These are phyloP conservation scores for Solidago caesia DNA, from an alignment of 129 eudicot genomes.

Conservation along the genomic window DNA sequence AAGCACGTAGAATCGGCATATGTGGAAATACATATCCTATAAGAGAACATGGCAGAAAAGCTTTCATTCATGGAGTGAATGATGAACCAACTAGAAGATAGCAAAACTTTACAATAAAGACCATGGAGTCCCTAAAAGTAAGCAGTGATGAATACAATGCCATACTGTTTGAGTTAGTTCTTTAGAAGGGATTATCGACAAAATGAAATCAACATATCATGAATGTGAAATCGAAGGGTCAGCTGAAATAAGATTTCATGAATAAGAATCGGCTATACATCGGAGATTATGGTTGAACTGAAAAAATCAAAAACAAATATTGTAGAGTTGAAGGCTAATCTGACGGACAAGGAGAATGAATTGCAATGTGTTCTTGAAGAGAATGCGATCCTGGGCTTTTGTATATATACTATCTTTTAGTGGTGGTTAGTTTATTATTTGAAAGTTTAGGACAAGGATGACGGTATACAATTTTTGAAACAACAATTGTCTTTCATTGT, in stretches of 20 bases:
- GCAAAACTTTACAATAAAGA: constrained; percentile 61
- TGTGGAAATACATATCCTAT: constrained; percentile 47
- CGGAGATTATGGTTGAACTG: constrained; percentile 51
- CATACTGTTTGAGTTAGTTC: constrained; percentile 54
- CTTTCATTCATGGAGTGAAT: constrained; percentile 51
- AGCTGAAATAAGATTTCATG: constrained; percentile 1
- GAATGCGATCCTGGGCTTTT: constrained; percentile 43
- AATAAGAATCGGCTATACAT: constrained; percentile 45
- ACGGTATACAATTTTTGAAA: too few relatives aligned
- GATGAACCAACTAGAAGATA: constrained; percentile 56
- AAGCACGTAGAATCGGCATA: constrained; percentile 42
- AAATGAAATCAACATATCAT: constrained; percentile 33
- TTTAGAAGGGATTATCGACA: constrained; percentile 58
- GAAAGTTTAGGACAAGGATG: too few relatives aligned
- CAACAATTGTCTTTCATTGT: too few relatives aligned
- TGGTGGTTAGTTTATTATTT: too few relatives aligned
- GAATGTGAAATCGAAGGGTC: constrained; percentile 6
- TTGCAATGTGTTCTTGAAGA: constrained; percentile 82
- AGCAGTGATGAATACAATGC: constrained; percentile 46
- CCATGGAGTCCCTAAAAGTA: constrained; percentile 49
- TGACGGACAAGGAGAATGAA: constrained; percentile 90
- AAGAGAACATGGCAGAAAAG: constrained; percentile 56
- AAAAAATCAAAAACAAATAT: constrained; percentile 45
- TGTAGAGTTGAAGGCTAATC: constrained; percentile 66
- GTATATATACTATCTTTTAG: too few relatives aligned